phyloP scores from a whole-genome alignment of 768 basidiomycete genomes.

The Amanita pseudoporphyria region DNA sequence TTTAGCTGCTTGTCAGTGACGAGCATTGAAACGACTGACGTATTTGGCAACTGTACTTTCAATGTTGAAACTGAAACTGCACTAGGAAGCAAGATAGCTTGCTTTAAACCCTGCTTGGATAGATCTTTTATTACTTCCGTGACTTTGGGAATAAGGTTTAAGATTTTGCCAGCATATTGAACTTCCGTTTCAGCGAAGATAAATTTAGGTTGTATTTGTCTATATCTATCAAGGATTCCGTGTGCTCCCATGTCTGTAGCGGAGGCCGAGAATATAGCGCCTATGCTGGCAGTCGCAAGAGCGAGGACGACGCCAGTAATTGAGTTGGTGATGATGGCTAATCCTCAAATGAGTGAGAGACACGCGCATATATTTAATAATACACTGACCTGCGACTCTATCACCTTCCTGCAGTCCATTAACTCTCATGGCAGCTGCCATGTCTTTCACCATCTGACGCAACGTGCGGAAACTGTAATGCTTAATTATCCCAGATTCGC shows the following conservation, averaged over 20 bases:
- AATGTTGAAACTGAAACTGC: slow-evolving; percentile 35
- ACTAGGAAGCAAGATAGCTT: slow-evolving; percentile 51
- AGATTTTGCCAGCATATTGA: slow-evolving; percentile 48
- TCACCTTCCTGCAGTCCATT: slow-evolving; percentile 54
- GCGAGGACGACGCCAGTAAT: slow-evolving; percentile 48
- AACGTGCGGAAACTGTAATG: slow-evolving; percentile 37
- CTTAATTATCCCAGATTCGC: slow-evolving; percentile 41
- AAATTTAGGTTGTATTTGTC: slow-evolving; percentile 64
- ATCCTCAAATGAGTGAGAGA: neutral
- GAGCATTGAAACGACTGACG: slow-evolving; percentile 17
- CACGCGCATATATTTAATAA: neutral
- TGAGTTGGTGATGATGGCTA: slow-evolving; percentile 59
- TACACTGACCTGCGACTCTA: slow-evolving; percentile 49
- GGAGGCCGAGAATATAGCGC: slow-evolving; percentile 61
- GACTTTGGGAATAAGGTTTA: slow-evolving; percentile 48
- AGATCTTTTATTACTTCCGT: slow-evolving; percentile 43
- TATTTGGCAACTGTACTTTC: slow-evolving; percentile 20
- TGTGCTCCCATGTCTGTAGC: slow-evolving; percentile 66
- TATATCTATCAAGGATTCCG: slow-evolving; percentile 54
- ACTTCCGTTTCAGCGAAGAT: slow-evolving; percentile 62
- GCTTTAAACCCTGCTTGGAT: slow-evolving; percentile 36
- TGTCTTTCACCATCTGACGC: slow-evolving; percentile 10
- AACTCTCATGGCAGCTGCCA: slow-evolving; percentile 47
- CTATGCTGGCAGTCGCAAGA: slow-evolving; percentile 55
- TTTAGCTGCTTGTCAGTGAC: slow-evolving; percentile 20